Conservation (phyloP, 768 basidiomycete species). For the Lentinula lateritia region DNA sequence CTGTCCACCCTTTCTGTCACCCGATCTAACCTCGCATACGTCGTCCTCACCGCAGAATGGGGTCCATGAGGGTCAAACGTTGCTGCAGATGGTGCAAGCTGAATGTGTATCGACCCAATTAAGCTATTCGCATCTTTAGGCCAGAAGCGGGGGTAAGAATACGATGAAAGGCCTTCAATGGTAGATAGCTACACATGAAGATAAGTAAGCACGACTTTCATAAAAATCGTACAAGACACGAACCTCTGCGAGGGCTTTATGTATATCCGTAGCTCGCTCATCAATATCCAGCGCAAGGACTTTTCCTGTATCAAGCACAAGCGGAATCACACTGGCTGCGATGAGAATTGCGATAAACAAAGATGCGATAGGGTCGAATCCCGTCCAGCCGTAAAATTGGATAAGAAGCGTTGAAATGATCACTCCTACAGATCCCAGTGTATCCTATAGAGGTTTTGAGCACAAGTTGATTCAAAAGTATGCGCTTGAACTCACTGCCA, state of each 20-base stretch:
- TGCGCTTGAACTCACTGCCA: conserved; percentile 59
- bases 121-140: conserved; percentile 84
- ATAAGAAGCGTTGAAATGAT: conserved; percentile 96
- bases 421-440: conserved; percentile 94
- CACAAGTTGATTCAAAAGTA: background rate
- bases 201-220: background rate
- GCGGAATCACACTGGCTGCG: conserved; percentile 90
- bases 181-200: conserved; percentile 48
- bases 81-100: conserved; percentile 62
- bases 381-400: conserved; percentile 96
- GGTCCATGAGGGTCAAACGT: conserved; percentile 50
- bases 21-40: conserved; percentile 60
- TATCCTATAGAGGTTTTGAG: conserved; percentile 51
- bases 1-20: conserved; percentile 74
- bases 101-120: conserved; percentile 90
- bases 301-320: conserved; percentile 90
- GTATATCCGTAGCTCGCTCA: conserved; percentile 48
- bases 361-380: conserved; percentile 97
- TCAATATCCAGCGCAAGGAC: conserved; percentile 84
- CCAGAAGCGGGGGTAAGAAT: conserved; percentile 86
- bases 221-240: conserved; percentile 12
- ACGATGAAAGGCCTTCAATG: conserved; percentile 79
- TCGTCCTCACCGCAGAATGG: conserved; percentile 39
- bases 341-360: conserved; percentile 95
- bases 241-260: conserved; percentile 61